phyloP scores from a whole-genome alignment of 2,329 filamentous ascomycete genomes.

The Xylariales sp. region DNA sequence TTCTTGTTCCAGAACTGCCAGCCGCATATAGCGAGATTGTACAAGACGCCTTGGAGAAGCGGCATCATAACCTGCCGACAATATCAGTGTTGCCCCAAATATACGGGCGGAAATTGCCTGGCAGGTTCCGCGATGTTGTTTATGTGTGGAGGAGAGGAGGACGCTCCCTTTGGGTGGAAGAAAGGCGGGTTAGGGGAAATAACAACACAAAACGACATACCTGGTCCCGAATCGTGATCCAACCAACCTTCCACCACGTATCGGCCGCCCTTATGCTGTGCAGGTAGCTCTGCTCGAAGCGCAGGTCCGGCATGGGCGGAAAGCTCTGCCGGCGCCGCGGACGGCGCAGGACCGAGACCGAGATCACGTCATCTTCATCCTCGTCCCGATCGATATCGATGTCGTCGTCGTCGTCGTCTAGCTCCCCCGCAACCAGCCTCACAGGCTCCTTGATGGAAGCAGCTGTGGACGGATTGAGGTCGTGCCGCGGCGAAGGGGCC shows the following conservation, averaged over 20 bases:
- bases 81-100: no score
- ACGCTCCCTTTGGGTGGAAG: no score
- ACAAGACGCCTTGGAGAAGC: constrained; percentile 81
- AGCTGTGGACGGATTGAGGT: constrained; percentile 76
- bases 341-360: constrained; percentile 58
- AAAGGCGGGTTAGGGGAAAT: background rate
- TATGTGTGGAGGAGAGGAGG: background rate
- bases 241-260: constrained; percentile 71
- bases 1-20: constrained; percentile 89
- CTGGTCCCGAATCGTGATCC: constrained; percentile 88
- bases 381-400: constrained; percentile 42
- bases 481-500: constrained; percentile 66
- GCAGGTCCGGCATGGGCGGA: constrained; percentile 75
- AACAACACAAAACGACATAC: constrained; percentile 37
- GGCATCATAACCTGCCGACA: constrained; percentile 79
- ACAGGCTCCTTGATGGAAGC: constrained; percentile 64
- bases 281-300: constrained; percentile 98
- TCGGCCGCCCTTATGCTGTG: constrained; percentile 79
- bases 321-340: constrained; percentile 33
- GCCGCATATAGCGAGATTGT: constrained; percentile 77
- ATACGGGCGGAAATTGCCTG: no score
- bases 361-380: constrained; percentile 62
- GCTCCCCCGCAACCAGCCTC: constrained; percentile 23
- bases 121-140: no score
- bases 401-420: constrained; percentile 31